Evolutionary conservation across 805 yeast species (phyloP).

Genomic region (Wickerhamiella kurtzmanii): DNA sequence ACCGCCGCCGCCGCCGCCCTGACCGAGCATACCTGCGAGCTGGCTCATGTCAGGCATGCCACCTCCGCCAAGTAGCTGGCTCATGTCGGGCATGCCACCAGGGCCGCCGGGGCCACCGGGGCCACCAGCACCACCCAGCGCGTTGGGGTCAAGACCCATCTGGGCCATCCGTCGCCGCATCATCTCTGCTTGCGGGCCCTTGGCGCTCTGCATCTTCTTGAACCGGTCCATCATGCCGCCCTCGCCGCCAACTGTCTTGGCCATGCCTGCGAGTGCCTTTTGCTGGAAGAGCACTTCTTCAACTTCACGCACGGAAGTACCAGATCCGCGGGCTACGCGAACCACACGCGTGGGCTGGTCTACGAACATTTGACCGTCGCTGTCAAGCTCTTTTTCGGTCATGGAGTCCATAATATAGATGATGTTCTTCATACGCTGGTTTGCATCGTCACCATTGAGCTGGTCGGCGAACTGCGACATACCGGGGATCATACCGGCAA

Average conservation of each 20-base stretch:
- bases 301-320: slow-evolving; percentile 82
- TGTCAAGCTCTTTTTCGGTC: slow-evolving; percentile 82
- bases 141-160: slow-evolving; percentile 36
- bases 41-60: slow-evolving; percentile 43
- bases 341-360: slow-evolving; percentile 75
- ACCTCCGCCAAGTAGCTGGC: slow-evolving; percentile 35
- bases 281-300: slow-evolving; percentile 86
- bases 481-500: slow-evolving; percentile 93
- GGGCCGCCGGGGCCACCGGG: slow-evolving; percentile 9
- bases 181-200: slow-evolving; percentile 33
- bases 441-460: slow-evolving; percentile 84
- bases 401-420: slow-evolving; percentile 87
- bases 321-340: slow-evolving; percentile 89
- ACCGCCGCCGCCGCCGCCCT: slow-evolving; percentile 56
- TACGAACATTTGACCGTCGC: slow-evolving; percentile 71
- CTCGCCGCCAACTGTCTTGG: slow-evolving; percentile 47
- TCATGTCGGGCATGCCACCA: slow-evolving; percentile 20
- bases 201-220: slow-evolving; percentile 24
- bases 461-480: slow-evolving; percentile 71
- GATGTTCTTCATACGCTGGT: slow-evolving; percentile 73
- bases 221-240: slow-evolving; percentile 40
- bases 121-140: slow-evolving; percentile 27
- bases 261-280: slow-evolving; percentile 89
- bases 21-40: slow-evolving; percentile 49
- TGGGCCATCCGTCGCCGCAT: slow-evolving; percentile 33